Evolutionary conservation across 2,329 filamentous ascomycete genomes (phyloP).

Genomic region (Microsporum audouinii): DNA sequence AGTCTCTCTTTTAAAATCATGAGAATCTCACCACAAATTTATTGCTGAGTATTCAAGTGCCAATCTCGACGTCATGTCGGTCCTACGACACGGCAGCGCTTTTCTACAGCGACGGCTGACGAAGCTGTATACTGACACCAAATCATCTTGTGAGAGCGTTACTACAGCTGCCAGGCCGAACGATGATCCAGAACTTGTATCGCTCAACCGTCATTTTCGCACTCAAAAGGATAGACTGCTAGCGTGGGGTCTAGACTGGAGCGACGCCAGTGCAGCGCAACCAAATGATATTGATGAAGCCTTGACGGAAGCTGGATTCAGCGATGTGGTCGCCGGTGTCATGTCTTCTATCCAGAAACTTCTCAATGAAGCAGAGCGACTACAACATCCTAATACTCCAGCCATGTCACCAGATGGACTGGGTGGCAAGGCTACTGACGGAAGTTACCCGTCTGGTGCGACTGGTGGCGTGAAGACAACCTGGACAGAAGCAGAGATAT

Average conservation of each 20-base stretch:
- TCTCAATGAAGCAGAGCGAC: slow-evolving; percentile 49
- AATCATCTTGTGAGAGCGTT: slow-evolving; percentile 48
- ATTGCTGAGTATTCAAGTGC: background rate
- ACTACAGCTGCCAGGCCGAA: slow-evolving; percentile 38
- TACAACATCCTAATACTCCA: slow-evolving; percentile 35
- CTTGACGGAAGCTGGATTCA: slow-evolving; percentile 50
- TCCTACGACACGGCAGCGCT: slow-evolving; percentile 34
- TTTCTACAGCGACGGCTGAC: slow-evolving; percentile 42
- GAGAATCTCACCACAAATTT: background rate
- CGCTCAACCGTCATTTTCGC: slow-evolving; percentile 48
- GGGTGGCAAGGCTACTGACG: slow-evolving; percentile 29
- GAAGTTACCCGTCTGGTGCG: slow-evolving; percentile 22
- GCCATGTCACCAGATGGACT: slow-evolving; percentile 30
- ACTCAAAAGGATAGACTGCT: slow-evolving; percentile 54
- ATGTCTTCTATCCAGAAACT: slow-evolving; percentile 54
- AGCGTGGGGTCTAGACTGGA: slow-evolving; percentile 57
- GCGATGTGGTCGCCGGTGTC: slow-evolving; percentile 53
- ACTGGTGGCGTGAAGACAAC: slow-evolving; percentile 29
- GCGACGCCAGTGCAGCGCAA: slow-evolving; percentile 45
- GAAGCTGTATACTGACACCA: slow-evolving; percentile 53
- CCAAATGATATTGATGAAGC: slow-evolving; percentile 53
- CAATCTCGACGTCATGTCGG: slow-evolving; percentile 29
- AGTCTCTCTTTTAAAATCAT: too few relatives aligned
- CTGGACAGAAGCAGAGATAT: slow-evolving; percentile 42
- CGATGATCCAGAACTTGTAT: slow-evolving; percentile 43